phyloP scores from a whole-genome alignment of 768 basidiomycete genomes.

The Boletus rubropictus region DNA sequence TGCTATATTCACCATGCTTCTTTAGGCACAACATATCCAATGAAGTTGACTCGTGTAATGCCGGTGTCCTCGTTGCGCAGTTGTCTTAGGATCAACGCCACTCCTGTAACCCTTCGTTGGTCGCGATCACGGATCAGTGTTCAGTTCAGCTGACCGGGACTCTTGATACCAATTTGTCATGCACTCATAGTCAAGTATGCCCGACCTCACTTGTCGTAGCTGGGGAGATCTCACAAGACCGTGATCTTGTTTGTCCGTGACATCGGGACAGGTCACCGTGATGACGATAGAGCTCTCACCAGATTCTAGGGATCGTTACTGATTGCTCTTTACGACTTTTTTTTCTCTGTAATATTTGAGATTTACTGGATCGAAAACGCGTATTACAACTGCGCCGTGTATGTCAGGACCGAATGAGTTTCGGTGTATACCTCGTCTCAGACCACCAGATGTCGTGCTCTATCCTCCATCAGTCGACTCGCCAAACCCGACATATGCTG shows the following conservation, averaged over 20 bases:
- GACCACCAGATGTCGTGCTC: constrained; percentile 8
- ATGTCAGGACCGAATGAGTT: neutral
- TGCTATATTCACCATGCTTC: neutral
- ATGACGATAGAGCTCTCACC: neutral
- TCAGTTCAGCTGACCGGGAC: too few relatives aligned
- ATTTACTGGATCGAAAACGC: neutral
- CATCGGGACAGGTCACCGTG: neutral
- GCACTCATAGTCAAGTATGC: neutral
- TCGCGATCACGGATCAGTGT: too few relatives aligned
- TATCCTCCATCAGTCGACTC: constrained; percentile 3
- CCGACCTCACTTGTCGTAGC: neutral
- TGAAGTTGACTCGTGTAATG: constrained; percentile 71
- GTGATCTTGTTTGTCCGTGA: neutral
- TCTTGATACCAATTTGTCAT: neutral
- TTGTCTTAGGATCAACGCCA: constrained; percentile 12
- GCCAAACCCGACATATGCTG: constrained; percentile 6
- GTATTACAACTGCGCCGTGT: too few relatives aligned
- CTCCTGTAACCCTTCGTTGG: too few relatives aligned
- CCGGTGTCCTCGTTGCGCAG: constrained; percentile 79
- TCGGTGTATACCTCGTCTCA: neutral
- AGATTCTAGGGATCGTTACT: neutral
- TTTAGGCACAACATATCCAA: constrained; percentile 67
- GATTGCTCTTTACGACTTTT: neutral
- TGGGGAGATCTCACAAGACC: too few relatives aligned
- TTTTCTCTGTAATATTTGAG: too few relatives aligned